These are phyloP conservation scores for Thelonectria rubi DNA, from an alignment of 2,329 filamentous ascomycete species.

Conservation along the genomic window DNA sequence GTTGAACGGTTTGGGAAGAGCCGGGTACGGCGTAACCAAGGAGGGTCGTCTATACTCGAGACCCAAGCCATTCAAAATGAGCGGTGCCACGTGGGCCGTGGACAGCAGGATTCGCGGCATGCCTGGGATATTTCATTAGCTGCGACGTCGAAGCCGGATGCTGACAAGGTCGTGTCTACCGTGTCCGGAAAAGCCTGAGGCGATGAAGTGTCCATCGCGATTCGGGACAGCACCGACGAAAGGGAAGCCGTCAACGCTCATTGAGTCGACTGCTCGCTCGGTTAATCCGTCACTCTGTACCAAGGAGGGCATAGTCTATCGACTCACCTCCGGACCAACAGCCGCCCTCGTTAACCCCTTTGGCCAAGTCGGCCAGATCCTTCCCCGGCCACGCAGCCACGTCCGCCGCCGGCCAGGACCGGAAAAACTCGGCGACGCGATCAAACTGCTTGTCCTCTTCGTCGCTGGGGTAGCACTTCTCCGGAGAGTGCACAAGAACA, in stretches of 20 bases:
- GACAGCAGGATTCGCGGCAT: constrained; percentile 23
- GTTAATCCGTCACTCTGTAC: neutral
- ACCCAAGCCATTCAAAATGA: constrained; percentile 15
- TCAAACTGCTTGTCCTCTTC: constrained; percentile 21
- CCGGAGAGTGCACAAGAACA: constrained; percentile 12
- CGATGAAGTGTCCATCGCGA: constrained; percentile 13
- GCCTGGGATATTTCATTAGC: neutral
- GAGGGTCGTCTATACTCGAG: constrained; percentile 10
- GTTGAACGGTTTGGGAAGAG: constrained; percentile 13
- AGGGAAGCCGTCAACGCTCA: constrained; percentile 18
- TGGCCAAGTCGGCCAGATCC: constrained; percentile 16
- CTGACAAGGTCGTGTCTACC: neutral
- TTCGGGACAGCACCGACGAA: constrained; percentile 19
- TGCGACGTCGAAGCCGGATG: neutral
- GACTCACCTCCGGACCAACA: constrained; percentile 22
- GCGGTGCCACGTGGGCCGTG: constrained; percentile 14
- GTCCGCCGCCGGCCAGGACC: constrained; percentile 12
- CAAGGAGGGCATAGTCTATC: too few relatives aligned
- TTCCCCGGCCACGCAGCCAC: constrained; percentile 14
- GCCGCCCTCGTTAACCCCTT: constrained; percentile 13
- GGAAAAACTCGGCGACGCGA: constrained; percentile 17
- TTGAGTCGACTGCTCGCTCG: constrained; percentile 10
- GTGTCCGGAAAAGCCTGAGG: constrained; percentile 19
- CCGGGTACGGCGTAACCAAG: constrained; percentile 11
- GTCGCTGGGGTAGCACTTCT: constrained; percentile 16